These are phyloP conservation scores for Diaporthe citrichinensis DNA, from an alignment of 2,329 filamentous ascomycete genomes.

Conservation along the genomic window DNA sequence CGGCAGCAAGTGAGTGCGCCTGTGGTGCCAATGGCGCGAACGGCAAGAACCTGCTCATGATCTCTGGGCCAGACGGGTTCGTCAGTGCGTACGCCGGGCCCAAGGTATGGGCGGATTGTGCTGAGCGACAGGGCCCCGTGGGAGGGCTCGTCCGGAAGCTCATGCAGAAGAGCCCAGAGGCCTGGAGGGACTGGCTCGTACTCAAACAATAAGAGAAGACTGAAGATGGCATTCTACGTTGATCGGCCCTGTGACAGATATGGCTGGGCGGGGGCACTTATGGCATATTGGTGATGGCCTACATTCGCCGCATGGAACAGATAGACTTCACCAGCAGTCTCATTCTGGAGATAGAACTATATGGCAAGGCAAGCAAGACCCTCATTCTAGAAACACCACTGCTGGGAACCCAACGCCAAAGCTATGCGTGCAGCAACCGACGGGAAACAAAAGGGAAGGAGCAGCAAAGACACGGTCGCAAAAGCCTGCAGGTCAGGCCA, in stretches of 20 bases:
- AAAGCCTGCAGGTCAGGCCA: not conserved
- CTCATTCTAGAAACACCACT: slow-evolving; percentile 4
- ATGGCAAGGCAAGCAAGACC: not conserved
- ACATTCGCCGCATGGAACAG: slow-evolving; percentile 4
- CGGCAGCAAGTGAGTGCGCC: not conserved
- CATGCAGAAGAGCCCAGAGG: slow-evolving; percentile 58
- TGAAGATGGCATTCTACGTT: not conserved
- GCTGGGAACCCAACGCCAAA: slow-evolving; percentile 40
- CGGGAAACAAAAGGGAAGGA: slow-evolving; percentile 28
- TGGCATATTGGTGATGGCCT: slow-evolving; percentile 1
- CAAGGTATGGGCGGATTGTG: slow-evolving; percentile 81
- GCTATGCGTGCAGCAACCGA: slow-evolving; percentile 38
- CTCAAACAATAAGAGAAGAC: slow-evolving; percentile 61
- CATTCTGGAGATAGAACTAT: slow-evolving; percentile 31
- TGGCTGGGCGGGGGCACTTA: not conserved
- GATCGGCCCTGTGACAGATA: not conserved
- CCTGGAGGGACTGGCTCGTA: slow-evolving; percentile 63
- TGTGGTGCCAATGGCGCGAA: slow-evolving; percentile 45
- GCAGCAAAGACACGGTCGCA: slow-evolving; percentile 6
- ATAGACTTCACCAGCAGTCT: slow-evolving; percentile 17
- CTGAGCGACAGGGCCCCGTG: slow-evolving; percentile 81
- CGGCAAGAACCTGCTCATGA: slow-evolving; percentile 78
- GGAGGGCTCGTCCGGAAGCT: slow-evolving; percentile 77
- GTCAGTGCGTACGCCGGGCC: slow-evolving; percentile 83
- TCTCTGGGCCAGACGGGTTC: slow-evolving; percentile 94